Evolutionary conservation across 2,329 filamentous ascomycete genomes (phyloP), one percentile per base, ranked within the genome.

Genomic region (Venturia carpophila): DNA sequence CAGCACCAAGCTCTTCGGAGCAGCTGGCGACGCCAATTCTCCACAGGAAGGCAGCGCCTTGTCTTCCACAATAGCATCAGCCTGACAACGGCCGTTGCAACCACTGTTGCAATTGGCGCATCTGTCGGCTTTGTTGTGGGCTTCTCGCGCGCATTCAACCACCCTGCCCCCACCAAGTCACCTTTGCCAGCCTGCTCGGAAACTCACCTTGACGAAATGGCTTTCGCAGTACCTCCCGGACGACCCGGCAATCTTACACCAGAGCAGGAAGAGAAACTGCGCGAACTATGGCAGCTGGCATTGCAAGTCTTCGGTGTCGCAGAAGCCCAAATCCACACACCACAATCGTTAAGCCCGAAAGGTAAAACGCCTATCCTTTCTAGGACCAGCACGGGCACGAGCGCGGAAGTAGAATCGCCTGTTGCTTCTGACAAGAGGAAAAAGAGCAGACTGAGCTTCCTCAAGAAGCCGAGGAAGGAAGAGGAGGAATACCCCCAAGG

Each of bases 241-340:
- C 87, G 92, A 67, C 84, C 91, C 64, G 92, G 91, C 66, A 96
- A 90, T 70, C 82, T 99, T 66, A 97, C 92, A n/a, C 76, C 86
- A 3, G 92, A 97, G 68, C 87, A 99, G 78, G 91, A 96, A 71
- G 84, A 84, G 68, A 97, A 95, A 78, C 80, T 99, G 66, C 89
- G 88, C 71, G 89, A 95, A 75, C 83, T 97, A 69, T 99, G 94
- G 94, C 77, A 83, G 17, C 80, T 87, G 64, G 82, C 91, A 47
- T 83, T 95, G 69, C 87, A 89, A 68, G 81, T 96, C 56, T 92
- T 89, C 73, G 90, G 88, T 37, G 82, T 92, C 64, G 70, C 72
- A 15, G 71, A 72, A 21, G 73, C 70, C 68, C 67, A 68, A 65
- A 72, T 70, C 68, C 66, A 68, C 64, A 72, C 58, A 13, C 73